These are phyloP conservation scores for Suillus clintonianus DNA, from an alignment of 768 basidiomycete genomes.

Conservation along the genomic window DNA sequence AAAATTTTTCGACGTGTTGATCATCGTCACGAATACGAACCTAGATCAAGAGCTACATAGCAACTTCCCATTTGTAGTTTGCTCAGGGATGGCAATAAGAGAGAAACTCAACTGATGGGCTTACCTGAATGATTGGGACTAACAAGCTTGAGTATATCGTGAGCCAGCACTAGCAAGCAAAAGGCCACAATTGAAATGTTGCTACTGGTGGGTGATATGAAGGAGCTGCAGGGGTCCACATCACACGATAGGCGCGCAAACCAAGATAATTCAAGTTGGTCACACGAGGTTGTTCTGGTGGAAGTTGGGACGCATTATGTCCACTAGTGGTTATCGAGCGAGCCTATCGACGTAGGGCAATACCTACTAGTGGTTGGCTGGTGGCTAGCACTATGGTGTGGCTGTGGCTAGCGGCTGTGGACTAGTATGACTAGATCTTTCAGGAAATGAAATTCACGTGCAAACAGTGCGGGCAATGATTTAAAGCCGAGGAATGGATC, in stretches of 20 bases:
- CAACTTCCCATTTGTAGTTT: too few species aligned
- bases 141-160: too few species aligned
- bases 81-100: too few species aligned
- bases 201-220: neutral
- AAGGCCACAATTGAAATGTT: neutral
- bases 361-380: neutral
- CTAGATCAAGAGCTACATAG: too few species aligned
- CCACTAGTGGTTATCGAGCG: neutral
- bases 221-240: neutral
- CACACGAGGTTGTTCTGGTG: neutral
- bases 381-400: too few species aligned
- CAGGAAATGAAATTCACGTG: constrained; percentile 1
- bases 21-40: neutral
- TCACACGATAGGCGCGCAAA: neutral
- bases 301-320: neutral
- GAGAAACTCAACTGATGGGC: too few species aligned
- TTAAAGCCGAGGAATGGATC: neutral
- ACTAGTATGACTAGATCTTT: neutral
- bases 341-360: neutral
- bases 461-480: neutral
- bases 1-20: neutral
- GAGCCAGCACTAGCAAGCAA: too few species aligned
- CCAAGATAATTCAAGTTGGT: neutral
- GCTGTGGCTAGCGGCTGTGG: neutral
- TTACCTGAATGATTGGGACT: too few species aligned